These are phyloP conservation scores for Nannochloropsis gaditana DNA, from an alignment of 108 stramenopile species.

Conservation along the genomic window DNA sequence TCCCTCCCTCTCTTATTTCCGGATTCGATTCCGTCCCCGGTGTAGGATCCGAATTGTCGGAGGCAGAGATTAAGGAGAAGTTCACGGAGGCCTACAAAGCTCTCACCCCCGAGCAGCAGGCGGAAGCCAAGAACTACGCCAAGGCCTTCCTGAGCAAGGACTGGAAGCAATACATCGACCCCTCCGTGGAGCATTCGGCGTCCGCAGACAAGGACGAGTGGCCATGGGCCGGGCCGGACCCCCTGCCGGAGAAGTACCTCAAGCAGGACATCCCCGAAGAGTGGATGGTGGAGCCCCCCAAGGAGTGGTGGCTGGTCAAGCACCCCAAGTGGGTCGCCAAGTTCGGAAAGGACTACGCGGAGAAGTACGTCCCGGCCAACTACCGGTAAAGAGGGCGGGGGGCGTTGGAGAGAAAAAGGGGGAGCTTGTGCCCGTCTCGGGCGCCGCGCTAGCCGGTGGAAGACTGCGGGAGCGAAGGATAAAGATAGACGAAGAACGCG, in stretches of 20 bases:
- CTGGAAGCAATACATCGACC: slow-evolving; percentile 15
- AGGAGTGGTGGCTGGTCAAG: slow-evolving; percentile 15
- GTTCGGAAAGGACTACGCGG: slow-evolving; percentile 15
- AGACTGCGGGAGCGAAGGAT: neutral
- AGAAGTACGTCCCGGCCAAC: neutral
- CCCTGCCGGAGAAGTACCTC: neutral
- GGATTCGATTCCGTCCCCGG: neutral
- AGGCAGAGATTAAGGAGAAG: slow-evolving; percentile 20
- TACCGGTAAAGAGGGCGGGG: neutral
- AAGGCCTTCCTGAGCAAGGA: slow-evolving; percentile 11
- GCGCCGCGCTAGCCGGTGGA: neutral
- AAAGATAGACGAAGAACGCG: neutral
- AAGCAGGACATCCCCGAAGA: neutral
- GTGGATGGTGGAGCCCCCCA: neutral
- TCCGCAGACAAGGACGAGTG: slow-evolving; percentile 11
- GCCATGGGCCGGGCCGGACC: neutral
- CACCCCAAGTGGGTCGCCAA: neutral
- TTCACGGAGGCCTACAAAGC: slow-evolving; percentile 12
- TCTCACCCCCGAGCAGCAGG: slow-evolving; percentile 10
- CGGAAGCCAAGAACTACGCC: neutral
- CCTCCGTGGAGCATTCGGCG: neutral
- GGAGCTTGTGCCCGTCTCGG: neutral
- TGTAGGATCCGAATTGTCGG: neutral
- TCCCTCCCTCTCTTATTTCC: slow-evolving; percentile 12
- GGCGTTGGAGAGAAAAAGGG: neutral